Percentiles rank a stretch among this genome's conserved stretches.
phyloP scores from a whole-genome alignment of 2,329 filamentous ascomycete species.

The Stagonosporopsis cucurbitacearum region DNA sequence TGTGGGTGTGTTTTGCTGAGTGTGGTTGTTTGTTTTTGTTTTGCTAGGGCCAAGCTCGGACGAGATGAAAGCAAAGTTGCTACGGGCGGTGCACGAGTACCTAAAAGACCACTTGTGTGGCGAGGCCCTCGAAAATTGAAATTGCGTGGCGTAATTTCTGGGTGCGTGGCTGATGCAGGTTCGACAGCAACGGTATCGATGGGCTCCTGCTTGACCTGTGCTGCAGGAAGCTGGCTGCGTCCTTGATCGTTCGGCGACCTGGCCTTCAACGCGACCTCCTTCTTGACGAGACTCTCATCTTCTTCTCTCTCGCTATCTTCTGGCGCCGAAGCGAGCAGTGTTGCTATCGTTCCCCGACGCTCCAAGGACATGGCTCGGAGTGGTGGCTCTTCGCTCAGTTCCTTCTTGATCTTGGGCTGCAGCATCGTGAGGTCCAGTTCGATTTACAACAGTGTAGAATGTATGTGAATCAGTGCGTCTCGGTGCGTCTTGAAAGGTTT shows the following conservation, averaged over 20 bases:
- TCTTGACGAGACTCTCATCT: neutral
- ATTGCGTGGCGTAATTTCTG: constrained; percentile 7
- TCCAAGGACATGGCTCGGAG: neutral
- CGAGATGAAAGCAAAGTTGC: constrained; percentile 20
- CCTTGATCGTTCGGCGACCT: neutral
- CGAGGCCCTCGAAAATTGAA: neutral
- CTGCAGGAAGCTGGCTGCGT: neutral
- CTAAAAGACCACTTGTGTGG: neutral
- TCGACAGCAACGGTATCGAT: neutral
- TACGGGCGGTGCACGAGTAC: neutral
- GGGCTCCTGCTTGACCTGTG: neutral
- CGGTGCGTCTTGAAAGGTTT: neutral
- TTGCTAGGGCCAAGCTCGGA: constrained; percentile 20
- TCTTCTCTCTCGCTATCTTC: neutral
- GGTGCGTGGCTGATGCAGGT: neutral
- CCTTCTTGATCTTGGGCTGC: constrained; percentile 14
- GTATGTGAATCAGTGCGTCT: neutral
- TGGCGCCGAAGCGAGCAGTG: neutral
- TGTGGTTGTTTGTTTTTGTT: constrained; percentile 1
- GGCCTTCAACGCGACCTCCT: neutral
- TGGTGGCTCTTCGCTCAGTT: constrained; percentile 13
- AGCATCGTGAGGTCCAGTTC: constrained; percentile 5
- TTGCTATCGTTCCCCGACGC: neutral
- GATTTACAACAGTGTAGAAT: neutral
- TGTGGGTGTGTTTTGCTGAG: constrained; percentile 1